Conservation (phyloP, 768 basidiomycete species). For the Tylopilus balloui region DNA sequence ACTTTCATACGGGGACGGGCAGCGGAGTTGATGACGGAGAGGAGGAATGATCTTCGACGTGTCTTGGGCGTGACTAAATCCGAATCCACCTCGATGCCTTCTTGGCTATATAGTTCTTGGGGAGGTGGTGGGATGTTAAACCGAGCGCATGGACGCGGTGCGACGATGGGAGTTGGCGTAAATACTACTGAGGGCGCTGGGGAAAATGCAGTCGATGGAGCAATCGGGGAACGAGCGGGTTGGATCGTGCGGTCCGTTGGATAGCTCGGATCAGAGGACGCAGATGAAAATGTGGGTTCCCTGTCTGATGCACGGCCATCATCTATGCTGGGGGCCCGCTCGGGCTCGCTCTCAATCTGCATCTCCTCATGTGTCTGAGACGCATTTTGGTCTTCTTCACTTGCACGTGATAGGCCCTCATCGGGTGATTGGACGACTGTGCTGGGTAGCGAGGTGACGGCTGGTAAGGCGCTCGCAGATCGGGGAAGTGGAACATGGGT, state of each 20-base stretch:
- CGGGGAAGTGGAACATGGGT: conserved; percentile 48
- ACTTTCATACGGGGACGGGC: conserved; percentile 58
- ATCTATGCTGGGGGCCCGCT: conserved; percentile 21
- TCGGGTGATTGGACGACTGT: conserved; percentile 21
- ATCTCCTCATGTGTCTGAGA: conserved; percentile 2
- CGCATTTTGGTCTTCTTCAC: conserved; percentile 11
- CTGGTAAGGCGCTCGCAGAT: conserved; percentile 48
- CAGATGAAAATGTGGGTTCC: conserved; percentile 73
- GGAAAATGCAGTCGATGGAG: conserved; percentile 41
- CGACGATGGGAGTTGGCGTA: conserved; percentile 67
- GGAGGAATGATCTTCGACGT: conserved; percentile 74
- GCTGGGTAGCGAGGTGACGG: conserved; percentile 29
- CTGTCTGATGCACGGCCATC: conserved; percentile 27
- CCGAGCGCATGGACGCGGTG: conserved; percentile 56
- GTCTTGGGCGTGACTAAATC: conserved; percentile 64
- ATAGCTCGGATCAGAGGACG: conserved; percentile 40
- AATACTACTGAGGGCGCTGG: conserved; percentile 53
- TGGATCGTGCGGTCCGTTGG: conserved; percentile 30
- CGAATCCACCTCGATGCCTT: conserved; percentile 32
- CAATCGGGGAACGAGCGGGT: conserved; percentile 32
- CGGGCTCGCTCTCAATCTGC: conserved; percentile 19
- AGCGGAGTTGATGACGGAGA: conserved; percentile 80
- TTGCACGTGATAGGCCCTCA: conserved; percentile 12
- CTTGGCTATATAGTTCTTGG: conserved; percentile 35
- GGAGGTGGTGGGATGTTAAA: conserved; percentile 50